A percentile compares a stretch with the other conserved stretches of the same genome.
Conservation (phyloP, 441 rosid genomes). For the Erodium moschatum region DNA sequence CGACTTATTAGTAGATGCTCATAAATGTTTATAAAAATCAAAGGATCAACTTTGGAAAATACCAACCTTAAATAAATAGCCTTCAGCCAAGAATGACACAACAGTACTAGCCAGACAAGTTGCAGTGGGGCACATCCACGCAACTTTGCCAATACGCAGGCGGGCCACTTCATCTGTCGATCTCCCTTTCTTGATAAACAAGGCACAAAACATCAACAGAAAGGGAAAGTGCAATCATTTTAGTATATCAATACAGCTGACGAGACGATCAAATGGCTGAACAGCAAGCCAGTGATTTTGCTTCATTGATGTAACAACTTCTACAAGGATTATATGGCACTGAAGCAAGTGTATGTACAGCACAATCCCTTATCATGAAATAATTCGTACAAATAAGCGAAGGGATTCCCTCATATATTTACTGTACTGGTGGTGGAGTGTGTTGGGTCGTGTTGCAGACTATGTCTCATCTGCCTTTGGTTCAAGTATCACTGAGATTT, state of each 20-base stretch:
- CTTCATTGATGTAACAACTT: constrained; percentile 9
- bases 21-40: not conserved
- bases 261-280: not conserved
- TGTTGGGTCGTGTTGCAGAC: constrained; percentile 19
- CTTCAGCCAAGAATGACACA: no score
- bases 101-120: not conserved
- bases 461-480: constrained; percentile 72
- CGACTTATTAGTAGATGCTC: not conserved
- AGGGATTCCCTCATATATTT: constrained; percentile 16
- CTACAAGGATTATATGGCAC: not conserved
- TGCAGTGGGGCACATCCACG: not conserved
- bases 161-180: no score
- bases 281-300: not conserved
- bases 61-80: no score
- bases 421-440: constrained; percentile 13
- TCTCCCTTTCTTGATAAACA: no score
- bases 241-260: not conserved
- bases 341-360: constrained; percentile 22
- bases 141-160: not conserved
- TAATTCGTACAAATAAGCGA: constrained; percentile 21
- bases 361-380: constrained; percentile 17
- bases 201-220: not conserved
- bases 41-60: not conserved
- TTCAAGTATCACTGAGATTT: constrained; percentile 73
- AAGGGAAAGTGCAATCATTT: not conserved